Conservation (phyloP, 1,139 yeast genomes). For the Yamadazyma membranifaciens region DNA sequence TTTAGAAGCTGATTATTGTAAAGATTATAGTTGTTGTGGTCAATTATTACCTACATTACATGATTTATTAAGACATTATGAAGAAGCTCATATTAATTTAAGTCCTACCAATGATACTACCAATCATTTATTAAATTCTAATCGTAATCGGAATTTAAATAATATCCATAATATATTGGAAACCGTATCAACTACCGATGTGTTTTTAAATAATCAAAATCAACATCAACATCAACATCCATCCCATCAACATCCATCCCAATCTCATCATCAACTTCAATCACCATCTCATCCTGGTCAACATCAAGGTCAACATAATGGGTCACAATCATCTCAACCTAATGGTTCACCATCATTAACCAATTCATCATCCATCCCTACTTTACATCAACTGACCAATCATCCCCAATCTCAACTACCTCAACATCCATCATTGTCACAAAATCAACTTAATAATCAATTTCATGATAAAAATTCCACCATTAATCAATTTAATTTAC, state of each 20-base stretch:
- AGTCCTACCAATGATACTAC: constrained; percentile 54
- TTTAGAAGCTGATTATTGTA: constrained; percentile 92
- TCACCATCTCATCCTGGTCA: constrained; percentile 10
- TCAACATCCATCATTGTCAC: constrained; percentile 1
- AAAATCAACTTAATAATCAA: constrained; percentile 12
- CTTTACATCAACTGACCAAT: constrained; percentile 5
- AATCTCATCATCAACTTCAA: constrained; percentile 8
- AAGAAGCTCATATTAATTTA: constrained; percentile 89
- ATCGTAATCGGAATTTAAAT: constrained; percentile 36
- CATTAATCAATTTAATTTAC: constrained; percentile 14
- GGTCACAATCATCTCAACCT: constrained; percentile 9
- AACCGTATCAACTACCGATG: constrained; percentile 86
- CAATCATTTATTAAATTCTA: constrained; percentile 31
- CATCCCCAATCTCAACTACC: constrained; percentile 7
- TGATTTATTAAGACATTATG: constrained; percentile 90
- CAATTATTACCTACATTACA: constrained; percentile 87
- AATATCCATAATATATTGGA: constrained; percentile 56
- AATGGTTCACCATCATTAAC: too few species aligned
- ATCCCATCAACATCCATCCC: constrained; percentile 9
- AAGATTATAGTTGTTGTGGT: constrained; percentile 96
- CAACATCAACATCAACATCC: constrained; percentile 15
- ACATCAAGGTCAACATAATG: constrained; percentile 9
- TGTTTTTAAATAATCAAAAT: constrained; percentile 54
- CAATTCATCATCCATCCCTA: too few species aligned
- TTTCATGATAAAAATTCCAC: constrained; percentile 16